These are phyloP conservation scores for Pseudomonodictys pantanalensis DNA, from an alignment of 495 filamentous ascomycete species.

Conservation along the genomic window DNA sequence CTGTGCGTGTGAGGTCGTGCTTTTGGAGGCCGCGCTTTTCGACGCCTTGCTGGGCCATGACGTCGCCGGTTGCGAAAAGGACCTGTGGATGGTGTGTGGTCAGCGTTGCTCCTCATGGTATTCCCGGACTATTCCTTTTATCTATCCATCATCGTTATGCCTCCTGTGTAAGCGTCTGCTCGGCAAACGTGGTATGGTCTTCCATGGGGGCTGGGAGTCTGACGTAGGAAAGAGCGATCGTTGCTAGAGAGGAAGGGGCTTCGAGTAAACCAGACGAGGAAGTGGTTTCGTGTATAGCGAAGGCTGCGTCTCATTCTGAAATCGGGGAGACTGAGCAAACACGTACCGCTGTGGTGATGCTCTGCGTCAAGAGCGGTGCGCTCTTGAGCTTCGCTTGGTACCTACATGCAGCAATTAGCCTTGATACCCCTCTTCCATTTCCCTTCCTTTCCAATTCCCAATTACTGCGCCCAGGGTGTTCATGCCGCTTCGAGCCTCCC, in stretches of 20 bases:
- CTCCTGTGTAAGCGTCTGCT: too few relatives aligned
- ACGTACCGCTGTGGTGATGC: conserved; percentile 74
- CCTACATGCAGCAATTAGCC: conserved; percentile 50
- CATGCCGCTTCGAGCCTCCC: background rate
- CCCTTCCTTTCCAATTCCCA: too few relatives aligned
- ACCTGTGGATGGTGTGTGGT: conserved; percentile 50
- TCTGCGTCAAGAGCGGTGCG: conserved; percentile 83
- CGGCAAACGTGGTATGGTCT: too few relatives aligned
- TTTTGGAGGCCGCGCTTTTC: conserved; percentile 74
- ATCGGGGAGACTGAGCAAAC: background rate
- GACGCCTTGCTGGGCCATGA: conserved; percentile 89
- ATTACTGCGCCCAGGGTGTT: too few relatives aligned
- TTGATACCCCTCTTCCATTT: background rate
- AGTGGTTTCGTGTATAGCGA: too few relatives aligned
- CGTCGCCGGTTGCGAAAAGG: conserved; percentile 87
- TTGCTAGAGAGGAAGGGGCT: background rate
- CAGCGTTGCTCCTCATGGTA: too few relatives aligned
- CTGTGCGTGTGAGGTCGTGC: conserved; percentile 78
- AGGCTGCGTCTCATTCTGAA: too few relatives aligned
- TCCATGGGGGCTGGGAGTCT: background rate
- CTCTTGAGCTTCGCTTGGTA: conserved; percentile 80
- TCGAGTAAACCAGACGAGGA: too few relatives aligned
- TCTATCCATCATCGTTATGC: background rate
- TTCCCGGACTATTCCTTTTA: background rate
- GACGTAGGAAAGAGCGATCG: background rate